Percentiles rank a stretch among this genome's conserved stretches.
phyloP scores from a whole-genome alignment of 2,329 filamentous ascomycete species.

The Thelonectria olida region DNA sequence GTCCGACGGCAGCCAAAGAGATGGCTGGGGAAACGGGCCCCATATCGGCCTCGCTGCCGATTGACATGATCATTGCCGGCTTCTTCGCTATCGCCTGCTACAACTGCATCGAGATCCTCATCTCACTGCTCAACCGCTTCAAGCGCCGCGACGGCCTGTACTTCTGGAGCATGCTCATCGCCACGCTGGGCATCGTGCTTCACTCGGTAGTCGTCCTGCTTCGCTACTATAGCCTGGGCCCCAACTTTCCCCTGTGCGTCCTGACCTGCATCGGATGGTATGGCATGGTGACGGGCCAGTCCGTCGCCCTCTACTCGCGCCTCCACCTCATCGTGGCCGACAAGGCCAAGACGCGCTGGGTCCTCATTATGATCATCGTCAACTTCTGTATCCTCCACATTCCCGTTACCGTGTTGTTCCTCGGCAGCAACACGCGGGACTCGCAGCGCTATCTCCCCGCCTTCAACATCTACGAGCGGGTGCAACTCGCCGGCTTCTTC shows the following conservation, averaged over 20 bases:
- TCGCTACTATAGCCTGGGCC: slow-evolving; percentile 4
- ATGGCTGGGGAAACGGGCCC: slow-evolving; percentile 14
- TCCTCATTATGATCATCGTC: slow-evolving; percentile 66
- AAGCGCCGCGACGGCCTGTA: slow-evolving; percentile 8
- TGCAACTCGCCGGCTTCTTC: slow-evolving; percentile 64
- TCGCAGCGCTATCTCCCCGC: slow-evolving; percentile 30
- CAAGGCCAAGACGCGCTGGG: slow-evolving; percentile 55
- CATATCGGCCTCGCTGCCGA: slow-evolving; percentile 7
- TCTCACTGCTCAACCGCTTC: slow-evolving; percentile 1
- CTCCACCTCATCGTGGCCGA: slow-evolving; percentile 68
- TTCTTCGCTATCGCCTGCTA: slow-evolving; percentile 11
- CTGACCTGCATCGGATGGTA: slow-evolving; percentile 39
- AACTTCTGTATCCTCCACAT: slow-evolving; percentile 63
- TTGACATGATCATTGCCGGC: slow-evolving; percentile 9
- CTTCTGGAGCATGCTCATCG: slow-evolving; percentile 10
- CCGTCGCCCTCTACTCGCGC: slow-evolving; percentile 68
- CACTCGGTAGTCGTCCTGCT: not conserved
- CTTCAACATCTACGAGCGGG: slow-evolving; percentile 60
- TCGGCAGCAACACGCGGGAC: slow-evolving; percentile 54
- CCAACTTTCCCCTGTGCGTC: slow-evolving; percentile 7
- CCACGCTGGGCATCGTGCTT: not conserved
- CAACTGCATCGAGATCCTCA: slow-evolving; percentile 7
- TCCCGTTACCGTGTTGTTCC: slow-evolving; percentile 64
- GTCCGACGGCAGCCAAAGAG: not conserved
- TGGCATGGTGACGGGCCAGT: slow-evolving; percentile 68